phyloP scores from a whole-genome alignment of 495 filamentous ascomycete species.

The Sordaria brevicollis region DNA sequence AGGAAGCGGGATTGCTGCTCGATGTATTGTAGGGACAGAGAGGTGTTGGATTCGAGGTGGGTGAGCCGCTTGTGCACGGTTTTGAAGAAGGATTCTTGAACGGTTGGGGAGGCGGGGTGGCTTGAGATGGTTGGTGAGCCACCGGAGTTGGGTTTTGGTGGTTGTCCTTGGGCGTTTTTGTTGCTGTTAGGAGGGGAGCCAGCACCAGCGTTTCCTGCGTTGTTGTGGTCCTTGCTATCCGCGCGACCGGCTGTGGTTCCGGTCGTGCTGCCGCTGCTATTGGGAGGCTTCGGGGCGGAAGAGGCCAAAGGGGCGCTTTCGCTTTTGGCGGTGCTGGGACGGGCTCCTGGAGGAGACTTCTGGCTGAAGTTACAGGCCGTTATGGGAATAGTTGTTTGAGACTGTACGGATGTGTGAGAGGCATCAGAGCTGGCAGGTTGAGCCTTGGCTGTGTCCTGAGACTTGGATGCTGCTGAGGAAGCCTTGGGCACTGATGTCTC shows the following conservation, averaged over 20 bases:
- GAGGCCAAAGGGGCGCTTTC: background rate
- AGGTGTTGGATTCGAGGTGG: constrained; percentile 83
- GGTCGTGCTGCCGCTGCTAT: background rate
- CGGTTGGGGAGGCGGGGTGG: constrained; percentile 63
- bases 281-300: background rate
- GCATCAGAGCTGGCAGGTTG: background rate
- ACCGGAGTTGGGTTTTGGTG: constrained; percentile 29
- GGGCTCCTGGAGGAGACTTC: background rate
- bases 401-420: background rate
- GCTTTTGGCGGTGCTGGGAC: background rate
- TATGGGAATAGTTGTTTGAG: background rate
- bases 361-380: background rate
- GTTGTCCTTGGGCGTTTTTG: constrained; percentile 4
- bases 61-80: constrained; percentile 86
- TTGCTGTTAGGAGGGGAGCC: background rate
- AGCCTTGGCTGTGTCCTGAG: background rate
- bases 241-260: constrained; percentile 1
- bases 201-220: background rate
- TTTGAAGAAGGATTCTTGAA: constrained; percentile 97
- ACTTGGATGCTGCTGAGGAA: background rate
- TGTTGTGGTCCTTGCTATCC: constrained; percentile 2
- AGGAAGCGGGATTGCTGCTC: constrained; percentile 90
- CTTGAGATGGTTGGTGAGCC: constrained; percentile 21
- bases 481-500: constrained; percentile 1
- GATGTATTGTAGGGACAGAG: constrained; percentile 89